Evolutionary conservation across 352 stramenopile species (phyloP).

Genomic region (Phytophthora foliorum): DNA sequence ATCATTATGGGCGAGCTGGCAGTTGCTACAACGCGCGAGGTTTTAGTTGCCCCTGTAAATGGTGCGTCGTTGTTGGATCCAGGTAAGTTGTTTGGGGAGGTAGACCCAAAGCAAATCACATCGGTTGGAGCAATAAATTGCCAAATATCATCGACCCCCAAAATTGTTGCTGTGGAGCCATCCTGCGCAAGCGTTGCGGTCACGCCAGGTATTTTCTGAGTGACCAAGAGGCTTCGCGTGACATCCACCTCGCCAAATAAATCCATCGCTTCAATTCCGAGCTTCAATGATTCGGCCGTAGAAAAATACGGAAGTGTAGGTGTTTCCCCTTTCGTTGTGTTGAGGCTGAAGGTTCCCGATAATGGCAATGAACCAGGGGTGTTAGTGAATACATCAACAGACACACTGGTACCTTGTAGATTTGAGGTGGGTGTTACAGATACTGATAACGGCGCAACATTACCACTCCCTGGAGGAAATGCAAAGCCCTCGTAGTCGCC

Average conservation of each 20-base stretch:
- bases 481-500: constrained; percentile 78
- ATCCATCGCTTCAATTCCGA: constrained; percentile 81
- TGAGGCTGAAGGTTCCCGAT: constrained; percentile 62
- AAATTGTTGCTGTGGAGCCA: constrained; percentile 52
- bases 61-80: constrained; percentile 77
- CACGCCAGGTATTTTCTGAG: constrained; percentile 65
- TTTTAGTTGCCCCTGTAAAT: constrained; percentile 54
- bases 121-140: constrained; percentile 74
- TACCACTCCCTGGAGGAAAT: constrained; percentile 83
- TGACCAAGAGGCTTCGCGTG: constrained; percentile 56
- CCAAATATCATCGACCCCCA: constrained; percentile 64
- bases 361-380: constrained; percentile 59
- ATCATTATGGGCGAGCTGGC: constrained; percentile 60
- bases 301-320: constrained; percentile 67
- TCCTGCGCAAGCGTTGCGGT: constrained; percentile 67
- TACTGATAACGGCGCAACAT: constrained; percentile 66
- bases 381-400: constrained; percentile 69
- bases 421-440: constrained; percentile 20
- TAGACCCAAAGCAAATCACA: constrained; percentile 69
- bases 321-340: constrained; percentile 47
- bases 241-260: constrained; percentile 82
- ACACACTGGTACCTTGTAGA: constrained; percentile 54
- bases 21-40: constrained; percentile 58
- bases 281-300: constrained; percentile 66
- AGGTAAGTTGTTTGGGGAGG: constrained; percentile 45